Evolutionary conservation across 139 green algal genomes (phyloP), one percentile per base, ranked within the genome.

Genomic region (Gonium pectorale): DNA sequence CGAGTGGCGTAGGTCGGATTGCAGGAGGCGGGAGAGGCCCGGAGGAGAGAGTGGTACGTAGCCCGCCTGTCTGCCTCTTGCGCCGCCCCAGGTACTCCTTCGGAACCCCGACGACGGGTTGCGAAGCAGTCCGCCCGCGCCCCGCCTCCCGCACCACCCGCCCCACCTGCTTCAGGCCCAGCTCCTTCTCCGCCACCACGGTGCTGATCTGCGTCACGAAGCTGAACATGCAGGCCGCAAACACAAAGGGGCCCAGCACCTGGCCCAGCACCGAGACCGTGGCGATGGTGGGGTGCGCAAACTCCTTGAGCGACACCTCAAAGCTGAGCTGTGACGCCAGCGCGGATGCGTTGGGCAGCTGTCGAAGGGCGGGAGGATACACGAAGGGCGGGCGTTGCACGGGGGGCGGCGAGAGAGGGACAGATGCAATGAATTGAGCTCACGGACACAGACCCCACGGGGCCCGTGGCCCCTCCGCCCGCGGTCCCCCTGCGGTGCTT

Each of bases 151-250:
- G 11, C 22, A 15, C 38, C 67, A 41, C 13, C 67, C 38, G 38
- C 21, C 63, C 11, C 64, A 88, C 92, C 73, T 94, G 89, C 52
- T 95, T 83, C 73, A 97, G 90, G 8, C 93, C 91, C 17, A 88
- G 83, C 87, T 98, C 95, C 35, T 91, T 88, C 88, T 98, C 95
- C n/a, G 56, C 67, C 29, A 98, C 95, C n/a, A 97, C 51, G 1
- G 81, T 84, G 37, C 67, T 75, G 67, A 97, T 90, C 88, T 96
- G 81, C 19, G 52, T 92, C 7, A 98, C 96, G 75, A 98, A 98
- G 52, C 85, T 90, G 85, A 99, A 99, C 93, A 99, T 97, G 87
- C 92, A 94, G 56, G 95, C 94, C 1, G 96, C 96, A 88, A 99
- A 99, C 21, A 99, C 86, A 86, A 99, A 99, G 31, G 90, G 92